A percentile compares a stretch with the other conserved stretches of the same genome.
Conservation (phyloP, 805 yeast genomes). For the Jamesozyma lodderae region DNA sequence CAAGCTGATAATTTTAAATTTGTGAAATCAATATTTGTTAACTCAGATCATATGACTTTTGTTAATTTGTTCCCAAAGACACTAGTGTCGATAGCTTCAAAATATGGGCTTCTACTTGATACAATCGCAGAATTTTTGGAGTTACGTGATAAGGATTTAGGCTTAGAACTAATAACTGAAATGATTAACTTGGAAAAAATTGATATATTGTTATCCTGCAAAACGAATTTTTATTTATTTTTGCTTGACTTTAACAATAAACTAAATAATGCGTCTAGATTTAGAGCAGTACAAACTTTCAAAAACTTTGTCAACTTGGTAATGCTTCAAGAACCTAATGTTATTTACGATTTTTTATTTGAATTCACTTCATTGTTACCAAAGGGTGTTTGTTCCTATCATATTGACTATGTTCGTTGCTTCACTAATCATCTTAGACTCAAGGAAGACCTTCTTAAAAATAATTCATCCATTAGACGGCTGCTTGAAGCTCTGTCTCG, state of each 20-base stretch:
- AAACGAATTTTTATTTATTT: conserved; percentile 9
- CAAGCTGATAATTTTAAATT: neutral
- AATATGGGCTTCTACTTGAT: too few relatives aligned
- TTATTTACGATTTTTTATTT: neutral
- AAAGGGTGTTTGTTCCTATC: neutral
- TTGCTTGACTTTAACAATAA: conserved; percentile 4
- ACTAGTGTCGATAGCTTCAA: neutral
- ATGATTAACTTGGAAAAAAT: conserved; percentile 5
- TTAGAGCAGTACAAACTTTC: neutral
- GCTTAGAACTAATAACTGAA: conserved; percentile 5
- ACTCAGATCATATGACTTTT: too few relatives aligned
- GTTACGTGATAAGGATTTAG: neutral
- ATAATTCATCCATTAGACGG: neutral
- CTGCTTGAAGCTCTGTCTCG: neutral
- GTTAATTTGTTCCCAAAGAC: too few relatives aligned
- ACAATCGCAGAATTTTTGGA: neutral
- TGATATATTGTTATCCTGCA: conserved; percentile 6
- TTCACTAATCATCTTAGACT: neutral
- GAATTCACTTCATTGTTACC: neutral
- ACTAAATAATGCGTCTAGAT: neutral
- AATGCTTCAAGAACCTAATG: neutral
- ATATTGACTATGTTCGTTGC: neutral
- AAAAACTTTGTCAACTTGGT: neutral
- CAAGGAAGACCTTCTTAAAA: neutral
- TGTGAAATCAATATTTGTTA: too few relatives aligned